phyloP scores from a whole-genome alignment of 495 filamentous ascomycete genomes.

The Xylaria grammica region DNA sequence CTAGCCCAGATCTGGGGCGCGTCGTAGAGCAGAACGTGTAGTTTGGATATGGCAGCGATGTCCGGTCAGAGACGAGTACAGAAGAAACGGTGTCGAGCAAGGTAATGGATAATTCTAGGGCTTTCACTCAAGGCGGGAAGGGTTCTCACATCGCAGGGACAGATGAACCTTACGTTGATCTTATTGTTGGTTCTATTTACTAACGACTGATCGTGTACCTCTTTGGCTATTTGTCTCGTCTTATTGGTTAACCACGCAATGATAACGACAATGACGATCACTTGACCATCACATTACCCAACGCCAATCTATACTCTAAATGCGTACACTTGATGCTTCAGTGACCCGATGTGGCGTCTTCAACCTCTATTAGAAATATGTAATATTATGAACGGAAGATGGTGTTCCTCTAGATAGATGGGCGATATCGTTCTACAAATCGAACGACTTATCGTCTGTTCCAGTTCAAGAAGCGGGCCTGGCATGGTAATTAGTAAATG shows the following conservation, averaged over 20 bases:
- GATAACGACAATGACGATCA: background rate
- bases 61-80: too few relatives aligned
- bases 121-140: too few relatives aligned
- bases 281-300: background rate
- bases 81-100: too few relatives aligned
- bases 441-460: conserved; percentile 14
- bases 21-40: too few relatives aligned
- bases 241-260: background rate
- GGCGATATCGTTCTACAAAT: background rate
- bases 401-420: background rate
- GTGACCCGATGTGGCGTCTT: background rate
- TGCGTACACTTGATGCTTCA: conserved; percentile 7
- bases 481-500: background rate
- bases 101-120: too few relatives aligned
- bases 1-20: too few relatives aligned
- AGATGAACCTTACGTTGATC: too few relatives aligned
- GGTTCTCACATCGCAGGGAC: too few relatives aligned
- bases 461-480: conserved; percentile 25
- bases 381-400: background rate
- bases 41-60: too few relatives aligned
- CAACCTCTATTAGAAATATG: conserved; percentile 11
- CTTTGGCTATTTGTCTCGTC: background rate
- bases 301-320: conserved; percentile 17
- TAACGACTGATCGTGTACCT: background rate
- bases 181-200: conserved; percentile 2